Conservation (phyloP, 2,329 filamentous ascomycete genomes). For the Paecilomyces formosus region DNA sequence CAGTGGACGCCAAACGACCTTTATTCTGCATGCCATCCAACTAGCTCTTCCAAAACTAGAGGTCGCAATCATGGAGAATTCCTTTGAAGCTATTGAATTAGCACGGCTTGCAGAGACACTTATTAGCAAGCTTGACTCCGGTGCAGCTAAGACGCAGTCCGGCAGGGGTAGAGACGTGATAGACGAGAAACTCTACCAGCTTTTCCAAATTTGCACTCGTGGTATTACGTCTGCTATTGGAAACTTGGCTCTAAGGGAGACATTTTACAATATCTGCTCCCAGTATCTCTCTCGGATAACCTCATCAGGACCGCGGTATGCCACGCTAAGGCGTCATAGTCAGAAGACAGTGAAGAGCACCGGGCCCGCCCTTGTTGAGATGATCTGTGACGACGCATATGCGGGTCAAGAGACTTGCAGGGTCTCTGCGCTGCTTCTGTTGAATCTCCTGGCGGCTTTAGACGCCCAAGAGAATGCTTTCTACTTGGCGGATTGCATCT, state of each 20-base stretch:
- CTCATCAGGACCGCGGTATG: conserved; percentile 42
- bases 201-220: conserved; percentile 80
- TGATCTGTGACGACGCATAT: conserved; percentile 88
- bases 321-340: conserved; percentile 42
- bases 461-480: conserved; percentile 64
- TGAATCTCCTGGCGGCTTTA: conserved; percentile 68
- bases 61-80: conserved; percentile 60
- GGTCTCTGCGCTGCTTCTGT: conserved; percentile 76
- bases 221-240: conserved; percentile 69
- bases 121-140: conserved; percentile 34
- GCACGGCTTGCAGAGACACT: conserved; percentile 68
- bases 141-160: conserved; percentile 28
- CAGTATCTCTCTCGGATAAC: conserved; percentile 68
- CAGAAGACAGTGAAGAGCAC: conserved; percentile 68
- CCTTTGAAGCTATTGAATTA: conserved; percentile 65
- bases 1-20: conserved; percentile 61
- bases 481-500: conserved; percentile 70
- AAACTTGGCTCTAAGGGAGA: conserved; percentile 64
- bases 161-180: conserved; percentile 59
- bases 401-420: conserved; percentile 74
- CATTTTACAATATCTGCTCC: conserved; percentile 88
- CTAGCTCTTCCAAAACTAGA: conserved; percentile 84
- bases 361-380: conserved; percentile 74
- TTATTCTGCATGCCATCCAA: conserved; percentile 80
- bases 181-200: conserved; percentile 80